Evolutionary conservation across 2,329 filamentous ascomycete species (phyloP), one percentile per base, ranked within the genome.

Genomic region (Colletotrichum sp.): DNA sequence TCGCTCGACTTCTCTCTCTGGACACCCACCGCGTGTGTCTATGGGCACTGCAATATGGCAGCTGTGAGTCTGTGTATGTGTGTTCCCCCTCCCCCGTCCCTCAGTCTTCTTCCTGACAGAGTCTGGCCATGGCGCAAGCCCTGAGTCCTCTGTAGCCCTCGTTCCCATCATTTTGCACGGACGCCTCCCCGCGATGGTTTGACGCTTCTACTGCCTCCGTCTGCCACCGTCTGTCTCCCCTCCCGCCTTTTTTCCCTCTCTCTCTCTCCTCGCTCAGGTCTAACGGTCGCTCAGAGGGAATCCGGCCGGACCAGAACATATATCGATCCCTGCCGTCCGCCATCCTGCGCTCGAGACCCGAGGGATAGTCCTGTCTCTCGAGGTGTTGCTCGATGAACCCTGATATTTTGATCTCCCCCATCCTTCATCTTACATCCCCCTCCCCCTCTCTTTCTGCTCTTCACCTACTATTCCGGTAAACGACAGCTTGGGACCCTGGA

Each of bases 131-230:
- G 64, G 70, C 73, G 73, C 59, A 64, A 39, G 39, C 59, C 65
- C 65, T 52, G 63, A 68, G 57, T 72, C 39, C 64, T 52, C 55
- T 21, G 18, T 64, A 68, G 64, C 34, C 44, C 70, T 76, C 70
- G 63, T 68, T 76, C 63, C 30, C 63, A 76, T 59, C 64, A 68
- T 68, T 68, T 68, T 73, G 73, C 73, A 76, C 73, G 70, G 73
- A 76, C 73, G 69, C 73, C 73, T 73, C 69, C 69, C 73, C 69
- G 70, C 73, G 69, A 76, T 68, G 73, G 73, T 76, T 76, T 73
- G 73, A 76, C 69, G 73, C 73, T 72, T 72, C 73, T 13, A 68
- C 52, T 68, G 36, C 52, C 52, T 30, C 62, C 68, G 62, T 68
- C 60, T 72, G 34, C 64, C 70, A 30, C 70, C 73, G 64, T 59